Evolutionary conservation across 2,329 filamentous ascomycete species (phyloP).

Genomic region (Talaromyces rugulosus): DNA sequence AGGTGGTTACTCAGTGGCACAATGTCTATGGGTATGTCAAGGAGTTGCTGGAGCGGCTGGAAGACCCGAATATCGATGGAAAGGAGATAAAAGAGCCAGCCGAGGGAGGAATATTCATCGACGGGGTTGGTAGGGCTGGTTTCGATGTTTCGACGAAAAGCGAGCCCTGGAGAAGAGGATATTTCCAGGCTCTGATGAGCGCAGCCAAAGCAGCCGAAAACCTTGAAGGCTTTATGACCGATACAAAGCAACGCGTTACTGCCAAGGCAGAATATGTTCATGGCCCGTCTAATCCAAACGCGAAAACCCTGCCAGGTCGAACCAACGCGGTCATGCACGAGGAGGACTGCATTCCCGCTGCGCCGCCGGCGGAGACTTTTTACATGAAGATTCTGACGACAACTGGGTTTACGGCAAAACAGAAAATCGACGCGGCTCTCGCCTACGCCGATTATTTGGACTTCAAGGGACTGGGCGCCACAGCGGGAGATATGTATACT

Average conservation of each 20-base stretch:
- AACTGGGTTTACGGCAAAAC: conserved; percentile 70
- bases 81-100: conserved; percentile 56
- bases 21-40: conserved; percentile 58
- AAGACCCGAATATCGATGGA: conserved; percentile 66
- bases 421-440: conserved; percentile 76
- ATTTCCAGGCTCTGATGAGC: conserved; percentile 77
- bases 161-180: conserved; percentile 80
- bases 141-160: conserved; percentile 71
- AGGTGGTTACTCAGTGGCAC: conserved; percentile 63
- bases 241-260: conserved; percentile 61
- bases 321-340: conserved; percentile 62
- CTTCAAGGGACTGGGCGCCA: conserved; percentile 64
- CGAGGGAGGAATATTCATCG: conserved; percentile 50
- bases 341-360: conserved; percentile 69
- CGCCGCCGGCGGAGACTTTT: conserved; percentile 66
- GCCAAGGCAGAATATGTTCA: conserved; percentile 71
- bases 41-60: conserved; percentile 61
- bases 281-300: conserved; percentile 78
- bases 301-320: conserved; percentile 62
- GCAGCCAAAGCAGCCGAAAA: conserved; percentile 73
- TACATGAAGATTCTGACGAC: conserved; percentile 82
- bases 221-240: conserved; percentile 72
- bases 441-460: conserved; percentile 83
- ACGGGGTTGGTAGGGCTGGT: conserved; percentile 53
- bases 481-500: conserved; percentile 67